Conservation (phyloP, 2,329 filamentous ascomycete species). For the Polytolypa hystricis region DNA sequence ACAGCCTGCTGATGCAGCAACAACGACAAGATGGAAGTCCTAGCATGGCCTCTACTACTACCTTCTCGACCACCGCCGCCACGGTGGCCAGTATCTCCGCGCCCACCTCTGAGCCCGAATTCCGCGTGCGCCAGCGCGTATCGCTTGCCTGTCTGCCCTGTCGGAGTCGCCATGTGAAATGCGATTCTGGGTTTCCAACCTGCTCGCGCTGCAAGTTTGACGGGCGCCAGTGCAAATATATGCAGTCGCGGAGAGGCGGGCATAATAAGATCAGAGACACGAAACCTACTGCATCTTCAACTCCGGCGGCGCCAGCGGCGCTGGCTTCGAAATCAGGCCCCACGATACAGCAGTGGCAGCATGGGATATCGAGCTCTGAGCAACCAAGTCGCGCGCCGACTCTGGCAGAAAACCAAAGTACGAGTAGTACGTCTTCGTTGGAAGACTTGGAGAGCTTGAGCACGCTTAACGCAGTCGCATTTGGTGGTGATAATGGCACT, state of each 20-base stretch:
- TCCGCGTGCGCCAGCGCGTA: no score
- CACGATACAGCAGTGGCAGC: not conserved
- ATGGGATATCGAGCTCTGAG: not conserved
- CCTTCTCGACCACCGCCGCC: no score
- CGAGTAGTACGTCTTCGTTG: not conserved
- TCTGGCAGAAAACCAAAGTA: not conserved
- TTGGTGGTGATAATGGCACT: constrained; percentile 6
- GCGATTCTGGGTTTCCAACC: constrained; percentile 34
- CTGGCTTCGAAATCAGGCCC: not conserved
- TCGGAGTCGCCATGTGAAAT: constrained; percentile 35
- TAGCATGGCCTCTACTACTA: no score
- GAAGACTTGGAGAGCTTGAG: no score
- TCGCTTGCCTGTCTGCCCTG: constrained; percentile 20
- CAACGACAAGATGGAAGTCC: no score
- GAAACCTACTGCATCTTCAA: constrained; percentile 12
- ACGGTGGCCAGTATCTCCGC: not conserved
- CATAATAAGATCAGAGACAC: constrained; percentile 12
- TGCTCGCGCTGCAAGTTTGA: constrained; percentile 34
- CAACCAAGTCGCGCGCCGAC: not conserved
- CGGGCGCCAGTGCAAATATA: constrained; percentile 37
- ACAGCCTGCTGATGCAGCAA: not conserved
- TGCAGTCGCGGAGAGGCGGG: constrained; percentile 37
- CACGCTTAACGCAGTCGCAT: no score
- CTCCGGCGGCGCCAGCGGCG: not conserved
- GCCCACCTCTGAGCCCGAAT: not conserved